These are phyloP conservation scores for Raffaelea ambrosiae DNA, from an alignment of 2,329 filamentous ascomycete species.

Conservation along the genomic window DNA sequence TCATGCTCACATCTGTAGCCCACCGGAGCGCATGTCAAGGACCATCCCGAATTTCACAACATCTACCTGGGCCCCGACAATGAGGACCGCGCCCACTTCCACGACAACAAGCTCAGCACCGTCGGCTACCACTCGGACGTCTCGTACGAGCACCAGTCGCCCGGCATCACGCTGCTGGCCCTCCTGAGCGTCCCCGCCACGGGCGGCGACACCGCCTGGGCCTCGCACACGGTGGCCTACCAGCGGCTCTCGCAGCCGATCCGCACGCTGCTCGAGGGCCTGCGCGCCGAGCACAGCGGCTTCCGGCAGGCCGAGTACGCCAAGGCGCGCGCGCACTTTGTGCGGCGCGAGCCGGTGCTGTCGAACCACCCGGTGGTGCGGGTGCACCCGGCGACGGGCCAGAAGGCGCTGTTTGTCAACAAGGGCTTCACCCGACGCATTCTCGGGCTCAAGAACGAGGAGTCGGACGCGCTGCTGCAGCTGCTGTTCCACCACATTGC, in stretches of 20 bases:
- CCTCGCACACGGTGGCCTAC: slow-evolving; percentile 27
- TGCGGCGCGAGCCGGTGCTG: slow-evolving; percentile 40
- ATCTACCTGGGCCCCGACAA: slow-evolving; percentile 38
- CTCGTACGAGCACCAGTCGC: slow-evolving; percentile 32
- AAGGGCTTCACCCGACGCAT: slow-evolving; percentile 48
- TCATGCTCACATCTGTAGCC: slow-evolving; percentile 18
- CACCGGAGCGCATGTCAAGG: slow-evolving; percentile 32
- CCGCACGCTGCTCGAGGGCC: slow-evolving; percentile 25
- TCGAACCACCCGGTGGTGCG: slow-evolving; percentile 70
- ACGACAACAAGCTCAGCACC: slow-evolving; percentile 26
- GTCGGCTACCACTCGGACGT: slow-evolving; percentile 32
- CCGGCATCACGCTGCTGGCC: slow-evolving; percentile 30
- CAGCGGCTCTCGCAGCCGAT: slow-evolving; percentile 26
- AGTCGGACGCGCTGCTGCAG: slow-evolving; percentile 58
- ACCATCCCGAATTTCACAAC: slow-evolving; percentile 34
- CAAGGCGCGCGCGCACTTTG: slow-evolving; percentile 22
- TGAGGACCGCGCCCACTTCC: slow-evolving; percentile 26
- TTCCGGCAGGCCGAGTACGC: slow-evolving; percentile 28
- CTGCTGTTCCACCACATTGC: slow-evolving; percentile 55
- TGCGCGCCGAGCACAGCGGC: slow-evolving; percentile 29
- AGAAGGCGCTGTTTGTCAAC: slow-evolving; percentile 78
- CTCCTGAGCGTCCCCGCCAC: slow-evolving; percentile 26
- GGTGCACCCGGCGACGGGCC: slow-evolving; percentile 71
- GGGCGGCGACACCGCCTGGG: slow-evolving; percentile 30
- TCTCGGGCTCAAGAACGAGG: slow-evolving; percentile 57